Conservation (phyloP, 495 filamentous ascomycete genomes). For the Penicillium macrosclerotiorum region DNA sequence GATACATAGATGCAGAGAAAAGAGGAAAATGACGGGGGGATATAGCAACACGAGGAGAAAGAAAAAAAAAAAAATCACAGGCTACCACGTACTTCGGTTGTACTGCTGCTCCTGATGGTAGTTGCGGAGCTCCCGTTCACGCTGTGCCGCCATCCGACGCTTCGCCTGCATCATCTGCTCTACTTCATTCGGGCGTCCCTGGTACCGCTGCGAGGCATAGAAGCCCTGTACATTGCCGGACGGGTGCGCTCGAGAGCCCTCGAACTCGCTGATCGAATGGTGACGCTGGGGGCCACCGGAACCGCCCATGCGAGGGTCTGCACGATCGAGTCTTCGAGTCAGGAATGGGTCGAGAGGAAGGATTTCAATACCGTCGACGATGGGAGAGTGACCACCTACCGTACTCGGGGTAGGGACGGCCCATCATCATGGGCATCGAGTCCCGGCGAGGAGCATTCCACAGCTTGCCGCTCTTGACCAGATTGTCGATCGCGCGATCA, state of each 20-base stretch:
- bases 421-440: constrained; percentile 71
- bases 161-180: constrained; percentile 99
- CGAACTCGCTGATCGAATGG: constrained; percentile 87
- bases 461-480: constrained; percentile 93
- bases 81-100: constrained; percentile 85
- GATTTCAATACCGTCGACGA: constrained; percentile 7
- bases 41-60: constrained; percentile 29
- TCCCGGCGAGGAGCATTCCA: constrained; percentile 81
- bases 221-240: constrained; percentile 85
- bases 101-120: constrained; percentile 99
- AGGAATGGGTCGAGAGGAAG: constrained; percentile 10
- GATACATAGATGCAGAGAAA: constrained; percentile 38
- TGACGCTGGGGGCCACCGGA: constrained; percentile 60
- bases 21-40: constrained; percentile 32
- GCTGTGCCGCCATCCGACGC: constrained; percentile 95
- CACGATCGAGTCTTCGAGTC: constrained; percentile 17
- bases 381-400: constrained; percentile 38
- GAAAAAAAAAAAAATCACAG: constrained; percentile 33
- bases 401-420: constrained; percentile 60
- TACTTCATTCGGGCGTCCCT: constrained; percentile 88
- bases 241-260: constrained; percentile 67
- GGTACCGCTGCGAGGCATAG: constrained; percentile 91
- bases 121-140: constrained; percentile 98
- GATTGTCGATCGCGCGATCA: constrained; percentile 91
- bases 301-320: constrained; percentile 53